Conservation (phyloP, 257 asterid species). For the Solanum raphanifolium region DNA sequence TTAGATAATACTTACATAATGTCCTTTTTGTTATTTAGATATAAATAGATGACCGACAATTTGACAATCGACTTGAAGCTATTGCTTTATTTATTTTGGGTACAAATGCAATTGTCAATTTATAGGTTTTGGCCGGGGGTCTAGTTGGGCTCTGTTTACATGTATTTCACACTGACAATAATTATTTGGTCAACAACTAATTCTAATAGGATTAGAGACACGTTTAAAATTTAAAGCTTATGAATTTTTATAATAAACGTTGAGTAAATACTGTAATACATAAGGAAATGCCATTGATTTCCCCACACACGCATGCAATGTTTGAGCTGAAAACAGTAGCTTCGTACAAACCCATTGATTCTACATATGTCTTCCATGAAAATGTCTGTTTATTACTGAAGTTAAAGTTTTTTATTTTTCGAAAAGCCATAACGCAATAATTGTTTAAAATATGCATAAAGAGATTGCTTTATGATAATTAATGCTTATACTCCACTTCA, state of each 20-base stretch:
- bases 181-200: not conserved
- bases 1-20: not conserved
- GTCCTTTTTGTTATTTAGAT: not conserved
- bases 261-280: too few species aligned
- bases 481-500: not conserved
- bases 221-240: too few species aligned
- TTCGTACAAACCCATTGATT: not conserved
- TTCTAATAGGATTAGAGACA: not conserved
- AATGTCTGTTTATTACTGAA: not conserved
- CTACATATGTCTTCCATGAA: not conserved
- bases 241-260: not conserved
- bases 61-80: not conserved
- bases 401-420: not conserved
- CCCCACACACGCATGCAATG: not conserved
- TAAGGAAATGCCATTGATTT: not conserved
- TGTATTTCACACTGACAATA: not conserved
- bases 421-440: not conserved
- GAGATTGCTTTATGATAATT: not conserved
- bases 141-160: not conserved
- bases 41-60: not conserved
- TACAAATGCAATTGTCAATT: not conserved
- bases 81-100: not conserved
- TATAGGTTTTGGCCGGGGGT: not conserved
- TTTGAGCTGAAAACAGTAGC: not conserved
- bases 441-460: not conserved